Conservation (phyloP, 305 asterid genomes). For the Fraxinus platypoda region DNA sequence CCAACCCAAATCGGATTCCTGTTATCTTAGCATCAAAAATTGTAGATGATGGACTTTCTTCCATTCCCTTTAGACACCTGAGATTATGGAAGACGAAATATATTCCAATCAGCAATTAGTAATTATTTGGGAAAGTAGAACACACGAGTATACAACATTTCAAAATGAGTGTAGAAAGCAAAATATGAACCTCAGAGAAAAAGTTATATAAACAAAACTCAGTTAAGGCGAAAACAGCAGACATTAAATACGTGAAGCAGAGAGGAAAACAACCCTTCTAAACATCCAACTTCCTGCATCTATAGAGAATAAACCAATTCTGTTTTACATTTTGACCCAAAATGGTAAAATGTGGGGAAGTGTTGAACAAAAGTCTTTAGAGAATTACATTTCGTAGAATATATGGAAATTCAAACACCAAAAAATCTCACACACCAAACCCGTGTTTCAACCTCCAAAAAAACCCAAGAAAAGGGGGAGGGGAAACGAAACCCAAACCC, state of each 20-base stretch:
- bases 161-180: neutral
- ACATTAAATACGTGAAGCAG: neutral
- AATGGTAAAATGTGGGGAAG: neutral
- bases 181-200: neutral
- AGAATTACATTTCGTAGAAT: neutral
- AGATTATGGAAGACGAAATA: conserved; percentile 19
- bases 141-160: neutral
- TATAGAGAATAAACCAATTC: neutral
- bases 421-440: neutral
- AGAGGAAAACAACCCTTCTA: neutral
- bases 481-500: conserved; percentile 7
- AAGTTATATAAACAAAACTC: neutral
- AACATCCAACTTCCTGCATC: neutral
- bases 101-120: conserved; percentile 15
- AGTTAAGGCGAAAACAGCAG: neutral
- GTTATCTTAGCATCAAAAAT: conserved; percentile 55
- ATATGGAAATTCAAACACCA: conserved; percentile 6
- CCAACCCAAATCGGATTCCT: conserved; percentile 67
- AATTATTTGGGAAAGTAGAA: neutral
- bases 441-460: conserved; percentile 10
- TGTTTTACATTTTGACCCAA: neutral
- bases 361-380: neutral
- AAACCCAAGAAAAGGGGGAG: neutral
- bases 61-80: conserved; percentile 56
- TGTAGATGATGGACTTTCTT: conserved; percentile 42